Evolutionary conservation across 1,284 basidiomycete genomes (phyloP), one percentile per base, ranked within the genome.

Genomic region (Tilletia caries): DNA sequence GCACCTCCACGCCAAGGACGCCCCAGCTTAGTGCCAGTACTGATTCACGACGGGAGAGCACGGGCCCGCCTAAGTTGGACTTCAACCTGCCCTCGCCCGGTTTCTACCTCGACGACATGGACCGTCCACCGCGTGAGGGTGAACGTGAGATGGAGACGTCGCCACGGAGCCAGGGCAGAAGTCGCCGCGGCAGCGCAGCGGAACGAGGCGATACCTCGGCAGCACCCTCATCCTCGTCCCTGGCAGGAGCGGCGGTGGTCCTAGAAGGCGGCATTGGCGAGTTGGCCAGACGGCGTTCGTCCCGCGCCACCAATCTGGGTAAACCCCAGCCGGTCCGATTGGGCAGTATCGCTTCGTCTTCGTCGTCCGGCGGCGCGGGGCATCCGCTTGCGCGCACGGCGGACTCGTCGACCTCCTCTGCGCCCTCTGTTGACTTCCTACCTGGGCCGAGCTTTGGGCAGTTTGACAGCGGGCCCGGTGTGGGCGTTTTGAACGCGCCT

Each of bases 1-100:
- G 13, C 37, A 41, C 37, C 37, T 41, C 37, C 5, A 41, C 13
- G 5, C 37, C 46, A 18, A 6, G 18, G 10, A 44, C 41, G 41
- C 41, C 41, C 41, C 41, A 18, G 41, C 41, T 44, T 44, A 18
- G 41, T 10, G 41, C 18, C 41, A 18, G 41, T 18, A 18, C 8
- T 8, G 23, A 18, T 10, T 50, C 46, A 10, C 46, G 46, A 4
- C 15, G 46, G 6, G 6, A 50, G 23, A 50, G 46, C 20, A 50
- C 23, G 50, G 68, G n/a, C 15, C 73, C 74, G 20, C 76, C 76
- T 12, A 70, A 65, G 4, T 62, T 77, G 37, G 73, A 77, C 37
- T 66, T 77, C 41, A 37, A 74, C 18, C 52, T 77, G 54, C 74
- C 76, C 8, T 66, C 54, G 37, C 71, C 74, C 33, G 70, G 70